These are phyloP conservation scores for Monosporozyma servazzii DNA, from an alignment of 805 yeast species.

Conservation along the genomic window DNA sequence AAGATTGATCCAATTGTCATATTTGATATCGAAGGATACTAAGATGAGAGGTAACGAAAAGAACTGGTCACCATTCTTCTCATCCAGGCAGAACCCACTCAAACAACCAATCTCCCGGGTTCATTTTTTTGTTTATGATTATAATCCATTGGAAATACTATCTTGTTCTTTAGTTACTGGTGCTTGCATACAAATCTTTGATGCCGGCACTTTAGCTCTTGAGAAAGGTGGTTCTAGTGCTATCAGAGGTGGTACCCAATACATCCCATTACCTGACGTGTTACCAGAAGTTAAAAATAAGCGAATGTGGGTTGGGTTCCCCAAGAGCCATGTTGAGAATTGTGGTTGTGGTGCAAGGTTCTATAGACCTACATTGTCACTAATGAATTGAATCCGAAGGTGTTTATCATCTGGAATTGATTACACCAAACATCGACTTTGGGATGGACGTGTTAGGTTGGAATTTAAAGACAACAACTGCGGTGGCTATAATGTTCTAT, in stretches of 20 bases:
- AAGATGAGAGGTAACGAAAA: slow-evolving; percentile 7
- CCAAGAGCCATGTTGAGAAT: slow-evolving; percentile 10
- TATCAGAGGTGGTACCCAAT: slow-evolving; percentile 13
- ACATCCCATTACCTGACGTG: slow-evolving; percentile 8
- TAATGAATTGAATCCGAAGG: slow-evolving; percentile 9
- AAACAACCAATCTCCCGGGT: slow-evolving; percentile 15
- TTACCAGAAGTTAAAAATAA: slow-evolving; percentile 10
- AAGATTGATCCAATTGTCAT: slow-evolving; percentile 6
- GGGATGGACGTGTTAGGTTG: slow-evolving; percentile 11
- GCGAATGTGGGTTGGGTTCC: slow-evolving; percentile 17
- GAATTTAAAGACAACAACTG: slow-evolving; percentile 12
- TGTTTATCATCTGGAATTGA: slow-evolving; percentile 11
- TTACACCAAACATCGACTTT: slow-evolving; percentile 12
- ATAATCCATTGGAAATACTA: slow-evolving; percentile 11
- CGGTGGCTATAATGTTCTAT: slow-evolving; percentile 8
- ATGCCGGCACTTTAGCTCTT: slow-evolving; percentile 7
- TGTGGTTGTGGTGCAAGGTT: slow-evolving; percentile 15
- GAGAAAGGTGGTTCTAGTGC: slow-evolving; percentile 6
- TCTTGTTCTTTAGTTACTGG: slow-evolving; percentile 13
- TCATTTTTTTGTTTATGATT: slow-evolving; percentile 10
- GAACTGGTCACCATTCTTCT: slow-evolving; percentile 15
- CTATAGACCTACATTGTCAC: slow-evolving; percentile 13
- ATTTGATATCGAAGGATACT: slow-evolving; percentile 2
- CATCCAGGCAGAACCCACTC: slow-evolving; percentile 4
- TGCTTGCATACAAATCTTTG: slow-evolving; percentile 9